Conservation (phyloP, 768 basidiomycete species). For the Boletus coccyginus region DNA sequence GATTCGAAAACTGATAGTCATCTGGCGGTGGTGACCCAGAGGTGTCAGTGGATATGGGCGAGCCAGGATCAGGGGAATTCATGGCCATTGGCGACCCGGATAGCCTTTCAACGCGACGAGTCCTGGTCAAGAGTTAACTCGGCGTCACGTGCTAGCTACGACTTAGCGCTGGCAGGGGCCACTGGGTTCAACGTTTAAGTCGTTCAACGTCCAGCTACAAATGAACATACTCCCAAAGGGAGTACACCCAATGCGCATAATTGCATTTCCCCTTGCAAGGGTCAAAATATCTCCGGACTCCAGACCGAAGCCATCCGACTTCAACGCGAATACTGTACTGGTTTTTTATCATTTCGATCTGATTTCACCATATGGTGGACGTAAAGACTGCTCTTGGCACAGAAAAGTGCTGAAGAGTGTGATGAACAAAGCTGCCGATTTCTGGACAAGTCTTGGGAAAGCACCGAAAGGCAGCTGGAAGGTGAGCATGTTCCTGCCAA, state of each 20-base stretch:
- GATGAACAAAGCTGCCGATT: conserved; percentile 47
- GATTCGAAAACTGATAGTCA: conserved; percentile 30
- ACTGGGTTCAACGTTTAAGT: too few relatives aligned
- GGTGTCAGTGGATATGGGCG: conserved; percentile 37
- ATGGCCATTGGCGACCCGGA: conserved; percentile 10
- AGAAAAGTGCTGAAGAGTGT: conserved; percentile 41
- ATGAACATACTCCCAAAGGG: conserved; percentile 18
- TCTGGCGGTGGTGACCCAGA: conserved; percentile 38
- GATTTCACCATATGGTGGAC: conserved; percentile 29
- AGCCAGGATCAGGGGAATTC: conserved; percentile 38
- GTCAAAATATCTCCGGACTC: conserved; percentile 12
- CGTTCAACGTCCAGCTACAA: neutral
- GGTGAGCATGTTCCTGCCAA: conserved; percentile 40
- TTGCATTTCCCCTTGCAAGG: conserved; percentile 44
- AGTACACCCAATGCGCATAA: conserved; percentile 41
- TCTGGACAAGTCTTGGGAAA: conserved; percentile 70
- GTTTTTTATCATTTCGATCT: conserved; percentile 44
- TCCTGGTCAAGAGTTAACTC: neutral
- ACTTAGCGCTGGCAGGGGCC: too few relatives aligned
- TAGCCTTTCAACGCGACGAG: neutral
- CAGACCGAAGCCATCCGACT: conserved; percentile 5
- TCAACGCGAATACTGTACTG: conserved; percentile 22
- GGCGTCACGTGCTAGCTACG: conserved; percentile 19
- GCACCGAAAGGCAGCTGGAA: conserved; percentile 67
- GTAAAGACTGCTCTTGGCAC: conserved; percentile 27